A percentile compares a stretch with the other conserved stretches of the same genome.
phyloP scores from a whole-genome alignment of 2,329 filamentous ascomycete genomes.

The Penicillium expansum region DNA sequence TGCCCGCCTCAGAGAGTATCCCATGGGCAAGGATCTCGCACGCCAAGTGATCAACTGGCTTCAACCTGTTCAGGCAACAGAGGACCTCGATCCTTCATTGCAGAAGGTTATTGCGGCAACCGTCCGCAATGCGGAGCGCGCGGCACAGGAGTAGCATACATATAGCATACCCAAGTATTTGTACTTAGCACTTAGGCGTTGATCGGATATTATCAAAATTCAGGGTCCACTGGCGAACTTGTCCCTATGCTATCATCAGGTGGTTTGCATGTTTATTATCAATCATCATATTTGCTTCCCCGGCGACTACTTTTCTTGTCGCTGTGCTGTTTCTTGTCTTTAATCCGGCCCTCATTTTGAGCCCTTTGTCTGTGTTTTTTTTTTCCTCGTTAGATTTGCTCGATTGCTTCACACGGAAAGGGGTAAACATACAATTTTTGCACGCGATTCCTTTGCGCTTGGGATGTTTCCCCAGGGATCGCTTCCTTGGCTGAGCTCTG shows the following conservation, averaged over 20 bases:
- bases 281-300: conserved; percentile 40
- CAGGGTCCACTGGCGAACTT: conserved; percentile 13
- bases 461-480: conserved; percentile 61
- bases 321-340: conserved; percentile 59
- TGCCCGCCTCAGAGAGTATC: conserved; percentile 56
- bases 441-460: conserved; percentile 55
- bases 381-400: conserved; percentile 6
- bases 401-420: background rate
- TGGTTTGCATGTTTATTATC: conserved; percentile 11
- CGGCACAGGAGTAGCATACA: conserved; percentile 23
- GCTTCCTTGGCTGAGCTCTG: conserved; percentile 49
- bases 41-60: conserved; percentile 51
- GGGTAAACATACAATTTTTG: conserved; percentile 49
- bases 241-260: background rate
- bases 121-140: conserved; percentile 34
- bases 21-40: conserved; percentile 43
- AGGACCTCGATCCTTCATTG: conserved; percentile 54
- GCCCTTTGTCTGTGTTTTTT: conserved; percentile 49
- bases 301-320: conserved; percentile 59
- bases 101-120: conserved; percentile 51
- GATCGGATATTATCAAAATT: conserved; percentile 20
- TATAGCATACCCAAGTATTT: conserved; percentile 9
- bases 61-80: conserved; percentile 44
- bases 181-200: conserved; percentile 27
- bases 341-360: conserved; percentile 58